Conservation (phyloP, 805 yeast genomes). For the Zygotorulaspora florentina region DNA sequence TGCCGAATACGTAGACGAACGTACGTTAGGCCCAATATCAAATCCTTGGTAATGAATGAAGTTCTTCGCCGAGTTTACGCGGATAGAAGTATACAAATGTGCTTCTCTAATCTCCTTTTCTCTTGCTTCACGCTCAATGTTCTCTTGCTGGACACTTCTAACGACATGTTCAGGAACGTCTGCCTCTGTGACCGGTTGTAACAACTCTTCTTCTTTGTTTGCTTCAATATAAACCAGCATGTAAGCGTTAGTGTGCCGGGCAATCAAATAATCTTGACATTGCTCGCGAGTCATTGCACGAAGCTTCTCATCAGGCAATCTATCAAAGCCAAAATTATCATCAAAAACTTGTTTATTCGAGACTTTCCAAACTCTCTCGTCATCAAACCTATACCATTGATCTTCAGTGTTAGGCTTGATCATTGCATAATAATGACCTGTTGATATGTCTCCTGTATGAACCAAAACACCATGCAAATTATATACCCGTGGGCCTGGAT, state of each 20-base stretch:
- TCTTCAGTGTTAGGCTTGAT: conserved; percentile 70
- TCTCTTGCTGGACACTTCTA: conserved; percentile 58
- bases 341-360: conserved; percentile 82
- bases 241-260: conserved; percentile 90
- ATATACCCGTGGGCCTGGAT: conserved; percentile 64
- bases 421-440: conserved; percentile 95
- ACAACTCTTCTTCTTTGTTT: conserved; percentile 49
- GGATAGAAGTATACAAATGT: conserved; percentile 56
- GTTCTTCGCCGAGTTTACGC: conserved; percentile 50
- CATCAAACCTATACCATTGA: conserved; percentile 90
- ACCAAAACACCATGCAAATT: conserved; percentile 90
- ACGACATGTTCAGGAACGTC: conserved; percentile 69
- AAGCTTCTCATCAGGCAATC: conserved; percentile 45
- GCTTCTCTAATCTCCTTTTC: conserved; percentile 67
- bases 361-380: conserved; percentile 87
- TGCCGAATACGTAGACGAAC: conserved; percentile 43
- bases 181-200: conserved; percentile 52
- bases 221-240: conserved; percentile 91
- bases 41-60: conserved; percentile 65
- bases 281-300: conserved; percentile 53
- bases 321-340: conserved; percentile 85
- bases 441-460: conserved; percentile 91
- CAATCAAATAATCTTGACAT: conserved; percentile 58
- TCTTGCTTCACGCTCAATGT: conserved; percentile 48
- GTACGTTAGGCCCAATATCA: conserved; percentile 68